Evolutionary conservation across 73 alveolate species (phyloP), one percentile per base, ranked within the genome.

Genomic region (Paramecium biaurelia): DNA sequence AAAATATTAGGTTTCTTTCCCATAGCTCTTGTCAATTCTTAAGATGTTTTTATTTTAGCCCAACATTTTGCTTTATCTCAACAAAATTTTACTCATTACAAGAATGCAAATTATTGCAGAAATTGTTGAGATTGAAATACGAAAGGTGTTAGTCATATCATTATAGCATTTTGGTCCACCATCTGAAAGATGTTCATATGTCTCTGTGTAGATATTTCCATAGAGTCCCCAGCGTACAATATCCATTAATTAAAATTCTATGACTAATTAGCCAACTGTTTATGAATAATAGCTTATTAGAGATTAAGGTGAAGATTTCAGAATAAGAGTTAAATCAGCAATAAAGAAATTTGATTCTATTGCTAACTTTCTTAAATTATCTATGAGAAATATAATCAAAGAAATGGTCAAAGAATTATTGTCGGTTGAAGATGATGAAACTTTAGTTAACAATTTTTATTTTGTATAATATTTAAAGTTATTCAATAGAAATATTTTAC

Each of bases 101-200:
- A 89, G 32, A 70, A 70, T 11, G 18, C 63, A 38, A 26, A 89
- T 30, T 14, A 72, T 35, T 45, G 90, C 84, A 18, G 92, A 70
- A 14, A 72, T 15, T 5, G 70, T 23, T 18, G 94, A 67, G 23
- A 89, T 67, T n/a, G 92, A 30, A 14, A 89, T 20, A 37, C 92
- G 45, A 70, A 68, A 89, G 9, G 45, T 38, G 28, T 70, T 70
- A 4, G 18, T n/a, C 67, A 89, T 38, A 68, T 76, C 89, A 4
- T 57, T 32, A 28, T 58, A 63, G 43, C 94, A 89, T 26, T 70
- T 67, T 9, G 94, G 94, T 21, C 94, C 94, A 1, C 94, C 94
- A 28, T 89, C 94, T 8, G 92, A 70, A 35, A 43, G 42, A 12
- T 89, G 89, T 43, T 89, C 85, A 70, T 89, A 89, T 5, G 84